A percentile compares a stretch with the other conserved stretches of the same genome.
phyloP scores from a whole-genome alignment of 371 early-diverging fungal species.

The Zychaea mexicana region DNA sequence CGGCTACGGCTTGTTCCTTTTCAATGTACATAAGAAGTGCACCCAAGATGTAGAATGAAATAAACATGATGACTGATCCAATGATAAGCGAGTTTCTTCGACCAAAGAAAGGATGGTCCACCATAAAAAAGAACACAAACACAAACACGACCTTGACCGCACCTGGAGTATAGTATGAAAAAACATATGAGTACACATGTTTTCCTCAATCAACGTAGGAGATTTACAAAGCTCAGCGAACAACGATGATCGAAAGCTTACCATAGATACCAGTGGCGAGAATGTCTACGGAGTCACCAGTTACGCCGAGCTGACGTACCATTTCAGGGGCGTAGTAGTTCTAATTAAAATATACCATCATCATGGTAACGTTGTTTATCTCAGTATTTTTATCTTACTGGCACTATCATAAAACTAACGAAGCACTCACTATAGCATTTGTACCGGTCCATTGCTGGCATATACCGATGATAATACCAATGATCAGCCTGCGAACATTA shows the following conservation, averaged over 20 bases:
- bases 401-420: no score
- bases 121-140: conserved; percentile 42
- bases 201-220: no score
- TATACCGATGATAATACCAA: conserved; percentile 57
- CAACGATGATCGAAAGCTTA: no score
- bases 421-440: conserved; percentile 55
- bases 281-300: conserved; percentile 35
- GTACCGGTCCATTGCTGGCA: conserved; percentile 75
- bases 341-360: conserved; percentile 6
- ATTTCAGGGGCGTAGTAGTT: conserved; percentile 65
- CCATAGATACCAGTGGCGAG: conserved; percentile 56
- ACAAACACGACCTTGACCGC: conserved; percentile 49
- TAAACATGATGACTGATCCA: conserved; percentile 41
- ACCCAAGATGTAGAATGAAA: conserved; percentile 36
- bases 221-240: no score
- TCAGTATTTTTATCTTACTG: no score
- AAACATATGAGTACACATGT: no score
- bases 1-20: conserved; percentile 21
- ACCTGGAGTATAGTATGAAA: background rate
- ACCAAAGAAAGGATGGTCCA: conserved; percentile 39
- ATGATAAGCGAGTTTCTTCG: conserved; percentile 43
- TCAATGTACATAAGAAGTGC: conserved; percentile 38
- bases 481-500: conserved; percentile 48
- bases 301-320: conserved; percentile 47
- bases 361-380: background rate